Conservation (phyloP, 257 asterid species). For the Anisodus tanguticus region DNA sequence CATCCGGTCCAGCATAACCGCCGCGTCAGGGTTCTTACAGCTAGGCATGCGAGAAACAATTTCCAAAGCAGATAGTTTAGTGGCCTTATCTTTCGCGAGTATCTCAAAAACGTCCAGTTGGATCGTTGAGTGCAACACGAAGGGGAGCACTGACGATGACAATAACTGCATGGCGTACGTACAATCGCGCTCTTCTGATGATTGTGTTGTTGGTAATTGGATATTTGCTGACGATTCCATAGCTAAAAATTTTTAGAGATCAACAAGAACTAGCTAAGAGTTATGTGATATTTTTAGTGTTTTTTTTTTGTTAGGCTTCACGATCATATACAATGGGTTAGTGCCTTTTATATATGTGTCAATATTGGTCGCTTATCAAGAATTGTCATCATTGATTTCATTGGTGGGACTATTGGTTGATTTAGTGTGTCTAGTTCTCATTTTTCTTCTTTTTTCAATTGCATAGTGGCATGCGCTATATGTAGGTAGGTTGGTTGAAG, state of each 20-base stretch:
- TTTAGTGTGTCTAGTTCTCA: background rate
- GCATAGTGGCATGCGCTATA: background rate
- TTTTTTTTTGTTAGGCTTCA: background rate
- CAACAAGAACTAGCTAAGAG: background rate
- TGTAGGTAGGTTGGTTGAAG: background rate
- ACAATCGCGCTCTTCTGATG: constrained; percentile 35
- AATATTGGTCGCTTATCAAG: no score
- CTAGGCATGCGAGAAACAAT: constrained; percentile 39
- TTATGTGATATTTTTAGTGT: background rate
- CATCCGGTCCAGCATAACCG: constrained; percentile 46
- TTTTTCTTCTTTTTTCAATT: background rate
- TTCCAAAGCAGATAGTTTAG: constrained; percentile 39
- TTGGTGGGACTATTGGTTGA: background rate
- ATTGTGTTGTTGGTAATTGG: constrained; percentile 23
- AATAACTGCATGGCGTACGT: constrained; percentile 39
- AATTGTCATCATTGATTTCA: no score
- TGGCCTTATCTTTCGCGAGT: constrained; percentile 35
- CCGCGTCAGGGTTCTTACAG: constrained; percentile 30
- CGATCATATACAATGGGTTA: background rate
- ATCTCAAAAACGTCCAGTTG: constrained; percentile 45
- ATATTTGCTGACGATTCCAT: background rate
- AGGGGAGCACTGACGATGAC: constrained; percentile 31
- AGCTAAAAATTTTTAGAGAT: background rate
- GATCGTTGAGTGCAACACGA: constrained; percentile 42
- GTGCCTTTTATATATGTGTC: background rate